Evolutionary conservation across 2,329 filamentous ascomycete genomes (phyloP), one percentile per base, ranked within the genome.

Genomic region (Fusarium sp.): DNA sequence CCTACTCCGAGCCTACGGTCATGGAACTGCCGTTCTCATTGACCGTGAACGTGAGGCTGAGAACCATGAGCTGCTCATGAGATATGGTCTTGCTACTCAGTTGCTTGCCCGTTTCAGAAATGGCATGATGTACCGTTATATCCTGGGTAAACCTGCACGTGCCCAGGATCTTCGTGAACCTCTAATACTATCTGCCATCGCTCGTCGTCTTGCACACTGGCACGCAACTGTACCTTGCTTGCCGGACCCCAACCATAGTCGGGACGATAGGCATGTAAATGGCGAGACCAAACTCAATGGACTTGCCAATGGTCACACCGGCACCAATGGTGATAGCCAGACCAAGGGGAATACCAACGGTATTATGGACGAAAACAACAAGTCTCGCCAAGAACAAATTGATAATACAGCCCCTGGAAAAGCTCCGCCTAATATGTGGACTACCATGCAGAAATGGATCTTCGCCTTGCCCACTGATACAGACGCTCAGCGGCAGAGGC

Each of bases 361-460:
- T 41, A 47, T 77, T 67, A 54, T 71, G 59, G 75, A 79, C 48
- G 77, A 76, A 59, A 71, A 78, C 57, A 79, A 79, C 45, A 66
- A 62, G 56, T 66, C 69, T 36, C 75, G 82, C 69, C 79, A 87
- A 78, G 78, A 82, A 58, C 81, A 82, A 54, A 86, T 88, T 67
- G 83, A 86, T 71, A 83, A 83, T 69, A 85, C 89, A 49, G 90
- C 90, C 28, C 90, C 90, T 51, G 90, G 90, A 69, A 94, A 92
- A 79, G 91, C 91, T 10, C 87, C 90, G n/a, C 94, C 95, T 24
- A 98, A 97, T 81, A 85, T 97, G 63, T 99, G 96, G 96, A 94
- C 94, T 12, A 95, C 97, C 39, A 93, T 98, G 89, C 94, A 97
- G 82, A 97, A 95, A 84, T 99, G 96, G 96, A 94, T 98, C 65